Percentiles rank a stretch among this genome's conserved stretches.
phyloP scores from a whole-genome alignment of 345 rosid genomes.

The Euphorbia pulcherrima region DNA sequence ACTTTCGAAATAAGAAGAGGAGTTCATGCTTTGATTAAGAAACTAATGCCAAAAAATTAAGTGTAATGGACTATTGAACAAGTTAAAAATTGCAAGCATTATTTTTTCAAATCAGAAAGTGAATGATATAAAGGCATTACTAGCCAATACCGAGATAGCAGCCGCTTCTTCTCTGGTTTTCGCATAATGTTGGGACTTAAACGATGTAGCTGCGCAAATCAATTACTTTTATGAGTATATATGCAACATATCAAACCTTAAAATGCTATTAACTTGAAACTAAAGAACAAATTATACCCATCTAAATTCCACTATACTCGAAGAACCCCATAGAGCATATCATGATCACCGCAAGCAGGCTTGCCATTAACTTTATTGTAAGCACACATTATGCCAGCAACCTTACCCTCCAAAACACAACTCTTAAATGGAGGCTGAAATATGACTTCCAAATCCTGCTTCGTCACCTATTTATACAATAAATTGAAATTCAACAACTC shows the following conservation, averaged over 20 bases:
- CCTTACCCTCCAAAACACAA: conserved; percentile 74
- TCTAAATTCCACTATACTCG: conserved; percentile 20
- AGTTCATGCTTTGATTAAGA: no score
- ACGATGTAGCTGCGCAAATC: conserved; percentile 11
- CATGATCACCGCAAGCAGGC: conserved; percentile 76
- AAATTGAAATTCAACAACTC: no score
- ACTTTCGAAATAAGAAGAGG: no score
- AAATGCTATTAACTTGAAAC: no score
- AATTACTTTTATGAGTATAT: no score
- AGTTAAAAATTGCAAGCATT: not conserved
- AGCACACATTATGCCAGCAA: conserved; percentile 84
- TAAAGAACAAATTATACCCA: conserved; percentile 4
- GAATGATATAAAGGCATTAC: no score
- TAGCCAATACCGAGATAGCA: no score
- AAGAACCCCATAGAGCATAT: conserved; percentile 44
- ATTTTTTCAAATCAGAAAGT: not conserved
- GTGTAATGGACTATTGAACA: no score
- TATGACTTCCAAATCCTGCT: conserved; percentile 75
- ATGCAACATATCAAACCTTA: no score
- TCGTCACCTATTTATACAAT: conserved; percentile 46
- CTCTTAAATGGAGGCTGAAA: conserved; percentile 61
- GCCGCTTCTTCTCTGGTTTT: conserved; percentile 14
- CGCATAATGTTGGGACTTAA: not conserved
- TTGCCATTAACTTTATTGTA: conserved; percentile 81
- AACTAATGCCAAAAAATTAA: no score